Conservation (phyloP, 1,139 yeast species). For the Candida frijolesensis region DNA sequence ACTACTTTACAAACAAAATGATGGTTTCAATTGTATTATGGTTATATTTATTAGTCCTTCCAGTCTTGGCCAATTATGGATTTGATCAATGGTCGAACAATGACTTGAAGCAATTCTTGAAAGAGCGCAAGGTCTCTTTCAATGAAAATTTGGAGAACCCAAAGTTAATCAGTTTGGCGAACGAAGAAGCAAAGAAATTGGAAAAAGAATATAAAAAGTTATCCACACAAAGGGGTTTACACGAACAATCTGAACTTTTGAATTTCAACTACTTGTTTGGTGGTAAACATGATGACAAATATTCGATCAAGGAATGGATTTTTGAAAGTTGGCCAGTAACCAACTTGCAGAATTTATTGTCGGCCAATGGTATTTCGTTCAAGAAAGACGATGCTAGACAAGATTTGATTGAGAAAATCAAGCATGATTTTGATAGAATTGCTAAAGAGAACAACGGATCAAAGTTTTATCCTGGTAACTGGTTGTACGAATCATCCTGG, state of each 20-base stretch:
- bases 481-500: conserved; percentile 51
- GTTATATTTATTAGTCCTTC: conserved; percentile 1
- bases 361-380: conserved; percentile 27
- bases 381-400: conserved; percentile 29
- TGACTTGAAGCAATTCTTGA: conserved; percentile 31
- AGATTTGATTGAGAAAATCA: conserved; percentile 38
- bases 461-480: conserved; percentile 52
- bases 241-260: conserved; percentile 11
- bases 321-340: conserved; percentile 52
- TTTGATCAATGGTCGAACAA: conserved; percentile 24
- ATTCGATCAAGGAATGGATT: conserved; percentile 33
- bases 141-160: conserved; percentile 24
- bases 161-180: conserved; percentile 36
- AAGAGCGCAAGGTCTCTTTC: conserved; percentile 35
- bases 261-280: conserved; percentile 15
- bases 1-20: not conserved
- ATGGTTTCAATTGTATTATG: conserved; percentile 3
- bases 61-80: conserved; percentile 11
- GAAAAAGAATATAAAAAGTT: conserved; percentile 15
- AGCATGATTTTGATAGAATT: conserved; percentile 38
- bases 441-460: conserved; percentile 36
- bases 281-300: conserved; percentile 8
- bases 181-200: conserved; percentile 31
- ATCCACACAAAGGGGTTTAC: not conserved
- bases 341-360: conserved; percentile 37